These are phyloP conservation scores for Mycena crocata DNA, from an alignment of 768 basidiomycete species.

Conservation along the genomic window DNA sequence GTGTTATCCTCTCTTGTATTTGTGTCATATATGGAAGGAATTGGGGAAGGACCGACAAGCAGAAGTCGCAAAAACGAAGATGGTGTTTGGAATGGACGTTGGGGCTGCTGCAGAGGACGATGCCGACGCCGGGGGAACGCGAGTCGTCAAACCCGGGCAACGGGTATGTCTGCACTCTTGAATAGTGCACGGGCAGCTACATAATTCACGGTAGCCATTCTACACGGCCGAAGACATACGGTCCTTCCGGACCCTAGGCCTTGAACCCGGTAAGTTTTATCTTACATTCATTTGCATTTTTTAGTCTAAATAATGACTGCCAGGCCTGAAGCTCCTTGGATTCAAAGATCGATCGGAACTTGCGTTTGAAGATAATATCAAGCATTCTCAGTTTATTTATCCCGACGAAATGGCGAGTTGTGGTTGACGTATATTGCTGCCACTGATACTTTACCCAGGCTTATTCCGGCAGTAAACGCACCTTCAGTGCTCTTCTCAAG, in stretches of 20 bases:
- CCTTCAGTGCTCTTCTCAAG: slow-evolving; percentile 88
- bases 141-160: slow-evolving; percentile 62
- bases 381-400: slow-evolving; percentile 91
- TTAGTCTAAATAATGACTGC: background rate
- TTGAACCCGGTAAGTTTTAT: slow-evolving; percentile 71
- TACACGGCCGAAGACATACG: slow-evolving; percentile 87
- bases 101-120: slow-evolving; percentile 55
- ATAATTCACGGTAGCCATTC: slow-evolving; percentile 66
- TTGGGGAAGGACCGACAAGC: slow-evolving; percentile 54
- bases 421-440: background rate
- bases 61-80: slow-evolving; percentile 57
- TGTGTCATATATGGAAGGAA: background rate
- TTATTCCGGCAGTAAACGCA: slow-evolving; percentile 92
- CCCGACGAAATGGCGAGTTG: slow-evolving; percentile 84
- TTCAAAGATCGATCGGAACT: slow-evolving; percentile 84
- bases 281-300: background rate
- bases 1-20: slow-evolving; percentile 22
- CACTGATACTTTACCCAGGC: slow-evolving; percentile 52
- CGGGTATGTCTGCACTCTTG: slow-evolving; percentile 53
- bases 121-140: slow-evolving; percentile 45
- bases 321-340: slow-evolving; percentile 91
- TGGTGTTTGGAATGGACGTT: slow-evolving; percentile 58
- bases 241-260: slow-evolving; percentile 83
- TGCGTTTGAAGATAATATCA: slow-evolving; percentile 89
- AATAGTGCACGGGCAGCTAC: slow-evolving; percentile 3